Conservation (phyloP, 2,329 filamentous ascomycete genomes). For the Calonectria henricotiae region DNA sequence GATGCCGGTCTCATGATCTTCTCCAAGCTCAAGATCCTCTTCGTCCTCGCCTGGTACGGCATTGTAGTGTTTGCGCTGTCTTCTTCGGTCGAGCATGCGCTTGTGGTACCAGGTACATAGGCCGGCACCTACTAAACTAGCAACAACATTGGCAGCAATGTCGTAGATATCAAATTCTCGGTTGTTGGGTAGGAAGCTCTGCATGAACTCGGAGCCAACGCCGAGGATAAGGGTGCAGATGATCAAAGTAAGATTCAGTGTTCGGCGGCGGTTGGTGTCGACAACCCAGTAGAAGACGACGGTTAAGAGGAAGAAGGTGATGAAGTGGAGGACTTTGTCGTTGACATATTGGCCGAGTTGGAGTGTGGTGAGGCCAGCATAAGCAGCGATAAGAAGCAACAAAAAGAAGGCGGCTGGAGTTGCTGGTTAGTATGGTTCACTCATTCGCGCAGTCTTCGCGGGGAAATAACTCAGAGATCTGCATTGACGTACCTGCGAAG, state of each 20-base stretch:
- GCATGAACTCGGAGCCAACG: constrained; percentile 83
- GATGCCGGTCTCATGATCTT: constrained; percentile 79
- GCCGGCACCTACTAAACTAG: constrained; percentile 80
- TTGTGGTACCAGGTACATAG: constrained; percentile 94
- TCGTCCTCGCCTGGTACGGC: constrained; percentile 77
- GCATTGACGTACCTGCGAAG: constrained; percentile 81
- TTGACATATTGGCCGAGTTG: constrained; percentile 76
- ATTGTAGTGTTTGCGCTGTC: constrained; percentile 81
- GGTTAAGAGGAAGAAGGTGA: constrained; percentile 93
- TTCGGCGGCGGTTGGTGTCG: constrained; percentile 89
- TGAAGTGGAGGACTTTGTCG: constrained; percentile 90
- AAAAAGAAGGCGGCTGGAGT: constrained; percentile 76
- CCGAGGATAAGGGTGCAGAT: constrained; percentile 83
- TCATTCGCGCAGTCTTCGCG: neutral
- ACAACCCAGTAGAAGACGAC: constrained; percentile 96
- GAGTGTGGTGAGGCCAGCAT: constrained; percentile 82
- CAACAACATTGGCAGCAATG: constrained; percentile 89
- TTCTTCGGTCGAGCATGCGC: constrained; percentile 92
- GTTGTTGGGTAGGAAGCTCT: constrained; percentile 82
- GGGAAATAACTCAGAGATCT: constrained; percentile 22
- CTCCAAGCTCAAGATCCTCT: constrained; percentile 84
- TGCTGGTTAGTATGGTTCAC: constrained; percentile 17
- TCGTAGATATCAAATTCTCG: constrained; percentile 85
- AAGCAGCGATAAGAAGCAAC: constrained; percentile 83
- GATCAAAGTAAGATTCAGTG: constrained; percentile 85